These are phyloP conservation scores for Hamigera avellanea DNA, from an alignment of 495 filamentous ascomycete genomes.

Conservation along the genomic window DNA sequence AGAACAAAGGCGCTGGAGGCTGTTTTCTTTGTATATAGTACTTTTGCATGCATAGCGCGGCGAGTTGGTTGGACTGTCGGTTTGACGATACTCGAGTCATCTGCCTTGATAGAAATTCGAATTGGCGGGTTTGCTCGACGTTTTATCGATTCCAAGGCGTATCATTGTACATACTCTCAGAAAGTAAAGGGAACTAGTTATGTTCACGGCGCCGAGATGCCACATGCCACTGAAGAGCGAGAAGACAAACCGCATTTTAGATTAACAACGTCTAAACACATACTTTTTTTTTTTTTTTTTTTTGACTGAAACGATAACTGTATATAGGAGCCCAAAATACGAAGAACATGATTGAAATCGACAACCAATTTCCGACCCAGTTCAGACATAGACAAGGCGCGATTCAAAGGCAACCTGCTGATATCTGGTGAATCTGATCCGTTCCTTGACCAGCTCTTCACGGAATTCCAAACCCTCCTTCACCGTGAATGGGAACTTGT, in stretches of 20 bases:
- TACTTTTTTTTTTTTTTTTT: not conserved
- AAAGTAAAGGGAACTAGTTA: no score
- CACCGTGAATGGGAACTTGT: constrained; percentile 21
- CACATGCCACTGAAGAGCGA: no score
- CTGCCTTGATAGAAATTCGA: no score
- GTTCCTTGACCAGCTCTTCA: constrained; percentile 15
- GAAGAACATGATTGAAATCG: no score
- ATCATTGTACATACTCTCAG: no score
- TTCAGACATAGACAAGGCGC: constrained; percentile 7
- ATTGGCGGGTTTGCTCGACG: no score
- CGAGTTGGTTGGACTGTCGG: not conserved
- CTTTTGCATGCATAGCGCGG: constrained; percentile 17
- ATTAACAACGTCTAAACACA: no score
- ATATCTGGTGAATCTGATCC: constrained; percentile 17
- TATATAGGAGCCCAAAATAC: no score
- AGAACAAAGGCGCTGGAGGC: constrained; percentile 1
- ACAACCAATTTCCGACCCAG: no score
- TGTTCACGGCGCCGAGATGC: no score
- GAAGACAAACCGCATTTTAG: not conserved
- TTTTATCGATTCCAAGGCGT: no score
- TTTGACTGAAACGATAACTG: not conserved
- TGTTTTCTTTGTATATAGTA: constrained; percentile 7
- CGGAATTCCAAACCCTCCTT: constrained; percentile 20
- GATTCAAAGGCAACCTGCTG: constrained; percentile 26
- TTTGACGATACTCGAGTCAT: no score